phyloP scores from a whole-genome alignment of 768 basidiomycete genomes.

The Lactarius deliciosus region DNA sequence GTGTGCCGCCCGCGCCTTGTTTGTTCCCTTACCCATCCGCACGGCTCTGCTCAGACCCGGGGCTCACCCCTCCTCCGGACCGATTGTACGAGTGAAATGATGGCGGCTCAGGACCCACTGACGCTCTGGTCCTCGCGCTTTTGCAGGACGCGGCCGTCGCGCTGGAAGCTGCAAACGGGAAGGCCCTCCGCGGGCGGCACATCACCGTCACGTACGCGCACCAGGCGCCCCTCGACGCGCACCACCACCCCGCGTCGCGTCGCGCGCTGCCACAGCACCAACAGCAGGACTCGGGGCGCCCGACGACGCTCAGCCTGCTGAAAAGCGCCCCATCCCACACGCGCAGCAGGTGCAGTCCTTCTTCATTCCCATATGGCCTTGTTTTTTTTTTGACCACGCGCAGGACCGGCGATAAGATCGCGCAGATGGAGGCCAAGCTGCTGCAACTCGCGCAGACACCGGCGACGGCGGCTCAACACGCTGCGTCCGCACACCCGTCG shows the following conservation, averaged over 20 bases:
- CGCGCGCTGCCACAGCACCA: conserved; percentile 2
- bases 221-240: conserved; percentile 57
- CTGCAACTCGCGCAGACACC: conserved; percentile 60
- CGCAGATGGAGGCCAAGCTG: conserved; percentile 94
- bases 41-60: conserved; percentile 31
- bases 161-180: conserved; percentile 68
- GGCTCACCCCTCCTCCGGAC: conserved; percentile 12
- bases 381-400: not conserved
- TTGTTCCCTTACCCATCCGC: not conserved
- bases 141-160: conserved; percentile 82
- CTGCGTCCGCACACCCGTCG: conserved; percentile 38
- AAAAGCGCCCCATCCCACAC: conserved; percentile 63
- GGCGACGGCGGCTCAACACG: conserved; percentile 25
- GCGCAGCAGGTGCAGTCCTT: conserved; percentile 47
- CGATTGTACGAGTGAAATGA: conserved; percentile 2
- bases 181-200: conserved; percentile 82
- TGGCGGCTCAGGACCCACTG: conserved; percentile 4
- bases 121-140: conserved; percentile 29
- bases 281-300: conserved; percentile 52
- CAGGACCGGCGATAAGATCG: conserved; percentile 88
- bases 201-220: conserved; percentile 90
- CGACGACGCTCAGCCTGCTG: conserved; percentile 85
- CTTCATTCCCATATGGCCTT: not conserved
- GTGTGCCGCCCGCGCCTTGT: conserved; percentile 7
- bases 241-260: not conserved